These are phyloP conservation scores for Citrullus amarus DNA, from an alignment of 306 rosid species.

Conservation along the genomic window DNA sequence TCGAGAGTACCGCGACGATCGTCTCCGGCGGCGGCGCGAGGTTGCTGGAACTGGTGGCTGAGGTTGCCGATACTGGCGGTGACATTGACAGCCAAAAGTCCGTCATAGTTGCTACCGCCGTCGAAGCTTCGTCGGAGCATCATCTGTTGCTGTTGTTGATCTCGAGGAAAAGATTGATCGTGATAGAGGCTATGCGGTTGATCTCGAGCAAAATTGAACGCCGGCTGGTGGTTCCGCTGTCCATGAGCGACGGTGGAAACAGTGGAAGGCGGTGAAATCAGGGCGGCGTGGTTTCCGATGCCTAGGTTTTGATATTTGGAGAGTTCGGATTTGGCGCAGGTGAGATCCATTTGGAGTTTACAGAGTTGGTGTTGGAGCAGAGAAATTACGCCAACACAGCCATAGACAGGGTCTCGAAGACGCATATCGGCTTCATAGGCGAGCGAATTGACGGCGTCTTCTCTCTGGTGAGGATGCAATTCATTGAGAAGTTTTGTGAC, in stretches of 20 bases:
- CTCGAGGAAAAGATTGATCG: constrained; percentile 60
- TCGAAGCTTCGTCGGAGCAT: constrained; percentile 24
- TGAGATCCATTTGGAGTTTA: constrained; percentile 88
- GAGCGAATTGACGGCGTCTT: constrained; percentile 88
- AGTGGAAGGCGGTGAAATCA: constrained; percentile 26
- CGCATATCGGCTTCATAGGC: constrained; percentile 98
- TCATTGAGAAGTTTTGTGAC: constrained; percentile 86
- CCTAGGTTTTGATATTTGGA: constrained; percentile 59
- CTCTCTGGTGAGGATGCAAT: constrained; percentile 84
- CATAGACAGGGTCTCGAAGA: constrained; percentile 91
- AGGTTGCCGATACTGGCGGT: constrained; percentile 68
- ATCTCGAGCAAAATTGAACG: constrained; percentile 20
- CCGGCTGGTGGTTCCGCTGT: constrained; percentile 15
- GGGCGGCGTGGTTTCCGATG: constrained; percentile 28
- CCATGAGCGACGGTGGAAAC: not conserved
- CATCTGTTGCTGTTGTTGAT: constrained; percentile 30
- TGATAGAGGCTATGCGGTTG: constrained; percentile 28
- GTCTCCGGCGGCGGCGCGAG: constrained; percentile 45
- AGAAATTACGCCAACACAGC: constrained; percentile 87
- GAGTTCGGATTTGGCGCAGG: constrained; percentile 84
- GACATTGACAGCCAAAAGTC: constrained; percentile 66
- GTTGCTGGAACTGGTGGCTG: constrained; percentile 55
- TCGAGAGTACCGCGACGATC: constrained; percentile 60
- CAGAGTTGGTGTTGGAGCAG: constrained; percentile 93
- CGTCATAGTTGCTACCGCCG: constrained; percentile 38